Conservation (phyloP, 345 rosid species). For the Lenwebbia sp. region DNA sequence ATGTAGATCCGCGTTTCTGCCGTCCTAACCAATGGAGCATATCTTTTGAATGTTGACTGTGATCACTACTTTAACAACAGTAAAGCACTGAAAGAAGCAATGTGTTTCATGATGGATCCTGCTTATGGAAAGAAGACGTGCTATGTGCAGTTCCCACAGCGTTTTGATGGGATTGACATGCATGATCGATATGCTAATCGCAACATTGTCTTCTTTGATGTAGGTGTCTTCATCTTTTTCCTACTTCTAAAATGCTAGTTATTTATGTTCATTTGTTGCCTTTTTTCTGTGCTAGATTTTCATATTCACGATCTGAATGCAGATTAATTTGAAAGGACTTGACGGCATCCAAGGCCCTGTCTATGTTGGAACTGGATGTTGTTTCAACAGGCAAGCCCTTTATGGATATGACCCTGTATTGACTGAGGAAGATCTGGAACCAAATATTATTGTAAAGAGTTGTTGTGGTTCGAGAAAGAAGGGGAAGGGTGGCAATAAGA, state of each 20-base stretch:
- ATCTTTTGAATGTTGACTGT: conserved; percentile 95
- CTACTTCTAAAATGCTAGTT: background rate
- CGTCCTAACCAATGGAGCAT: conserved; percentile 97
- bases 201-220: conserved; percentile 97
- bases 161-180: conserved; percentile 98
- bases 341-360: conserved; percentile 99
- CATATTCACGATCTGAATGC: conserved; percentile 7
- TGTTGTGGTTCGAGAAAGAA: conserved; percentile 97
- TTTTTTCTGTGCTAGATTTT: background rate
- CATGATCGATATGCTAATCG: conserved; percentile 99
- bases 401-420: conserved; percentile 98
- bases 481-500: conserved; percentile 59
- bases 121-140: conserved; percentile 80
- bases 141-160: conserved; percentile 98
- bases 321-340: conserved; percentile 97
- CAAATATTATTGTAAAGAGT: conserved; percentile 89
- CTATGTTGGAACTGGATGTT: conserved; percentile 97
- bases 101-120: conserved; percentile 99
- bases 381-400: conserved; percentile 97
- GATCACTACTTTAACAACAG: conserved; percentile 99
- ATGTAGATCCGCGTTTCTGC: conserved; percentile 96
- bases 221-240: conserved; percentile 18
- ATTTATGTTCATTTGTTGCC: background rate
- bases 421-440: conserved; percentile 90
- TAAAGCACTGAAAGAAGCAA: conserved; percentile 97